A percentile compares a stretch with the other conserved stretches of the same genome.
Conservation (phyloP, 2,329 filamentous ascomycete species). For the Triangularia verruculosa region DNA sequence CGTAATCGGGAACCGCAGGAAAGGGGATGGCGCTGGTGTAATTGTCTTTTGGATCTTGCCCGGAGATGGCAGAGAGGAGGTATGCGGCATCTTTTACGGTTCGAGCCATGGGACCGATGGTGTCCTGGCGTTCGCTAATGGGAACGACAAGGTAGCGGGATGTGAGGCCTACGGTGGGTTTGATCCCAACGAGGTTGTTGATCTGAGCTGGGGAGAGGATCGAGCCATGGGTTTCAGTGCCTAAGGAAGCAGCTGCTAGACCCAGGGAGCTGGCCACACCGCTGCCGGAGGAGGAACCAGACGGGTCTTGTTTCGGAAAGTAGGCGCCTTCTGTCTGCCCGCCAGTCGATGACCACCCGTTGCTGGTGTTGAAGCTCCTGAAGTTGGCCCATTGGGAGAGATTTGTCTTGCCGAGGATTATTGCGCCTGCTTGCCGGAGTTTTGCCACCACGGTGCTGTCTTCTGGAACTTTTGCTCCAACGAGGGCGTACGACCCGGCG, state of each 20-base stretch:
- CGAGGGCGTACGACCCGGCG: constrained; percentile 60
- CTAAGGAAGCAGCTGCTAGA: constrained; percentile 56
- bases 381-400: constrained; percentile 65
- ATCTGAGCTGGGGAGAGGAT: constrained; percentile 53
- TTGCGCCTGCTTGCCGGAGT: constrained; percentile 55
- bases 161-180: constrained; percentile 64
- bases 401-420: constrained; percentile 66
- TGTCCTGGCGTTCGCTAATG: constrained; percentile 62
- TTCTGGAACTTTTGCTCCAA: constrained; percentile 53
- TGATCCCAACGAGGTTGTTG: constrained; percentile 66
- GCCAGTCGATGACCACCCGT: constrained; percentile 62
- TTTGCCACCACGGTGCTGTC: constrained; percentile 41
- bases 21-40: constrained; percentile 61
- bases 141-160: constrained; percentile 63
- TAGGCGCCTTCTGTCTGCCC: constrained; percentile 62
- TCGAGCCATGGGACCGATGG: constrained; percentile 61
- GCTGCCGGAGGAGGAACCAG: constrained; percentile 59
- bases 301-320: constrained; percentile 57
- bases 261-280: constrained; percentile 59
- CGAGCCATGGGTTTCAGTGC: constrained; percentile 63
- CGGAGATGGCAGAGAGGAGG: constrained; percentile 61
- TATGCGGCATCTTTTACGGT: constrained; percentile 65
- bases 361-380: constrained; percentile 53
- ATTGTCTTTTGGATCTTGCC: constrained; percentile 58
- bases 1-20: constrained; percentile 55